Base-by-base conservation (phyloP, 2,329 filamentous ascomycete species). In the Mariannaea sp. region DNA sequence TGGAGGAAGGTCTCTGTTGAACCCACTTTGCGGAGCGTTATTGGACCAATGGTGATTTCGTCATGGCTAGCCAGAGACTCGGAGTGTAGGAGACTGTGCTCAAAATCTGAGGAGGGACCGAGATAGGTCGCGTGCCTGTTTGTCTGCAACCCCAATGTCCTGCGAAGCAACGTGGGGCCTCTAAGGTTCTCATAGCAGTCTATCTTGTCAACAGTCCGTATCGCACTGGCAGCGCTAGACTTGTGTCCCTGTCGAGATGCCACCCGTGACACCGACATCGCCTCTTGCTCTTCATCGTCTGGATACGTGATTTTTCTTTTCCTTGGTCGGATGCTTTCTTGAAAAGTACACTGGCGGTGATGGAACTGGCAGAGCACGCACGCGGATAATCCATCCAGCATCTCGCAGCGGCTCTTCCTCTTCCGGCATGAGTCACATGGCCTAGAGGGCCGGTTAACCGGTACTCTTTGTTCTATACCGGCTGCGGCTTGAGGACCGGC, bases 171-270 rank as follows among this genome's bases (percentile, higher is more conserved):
- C 41, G 41, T 44, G 22, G 41, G 41, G 13, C 41, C 41, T 44
- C 32, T 33, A 27, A 44, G 32, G 41, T 44, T 44, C 14, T 44
- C 41, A 33, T 44, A 44, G 41, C 41, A 44, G 41, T 44, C 41
- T 30, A 44, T 44, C 29, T 27, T 44, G 41, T 26, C 14, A 27
- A 44, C 41, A 7, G 41, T 44, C 26, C 41, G 41, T 30, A 44
- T 44, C 19, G 27, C 26, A 14, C 29, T 44, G 13, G 41, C 22
- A 32, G 41, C 26, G 29, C 41, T 33, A 14, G 41, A 33, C 27
- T 5, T 33, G 24, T 26, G 32, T n/a, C 41, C 41, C 13, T 33
- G 41, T 44, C 41, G 41, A n/a, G 41, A 30, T 14, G 41, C 17
- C 16, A 27, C 22, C 41, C 41, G 30, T 33, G 41, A 27, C 41